Evolutionary conservation across 2,329 filamentous ascomycete species (phyloP).

Genomic region (Aspergillus fijiensis): DNA sequence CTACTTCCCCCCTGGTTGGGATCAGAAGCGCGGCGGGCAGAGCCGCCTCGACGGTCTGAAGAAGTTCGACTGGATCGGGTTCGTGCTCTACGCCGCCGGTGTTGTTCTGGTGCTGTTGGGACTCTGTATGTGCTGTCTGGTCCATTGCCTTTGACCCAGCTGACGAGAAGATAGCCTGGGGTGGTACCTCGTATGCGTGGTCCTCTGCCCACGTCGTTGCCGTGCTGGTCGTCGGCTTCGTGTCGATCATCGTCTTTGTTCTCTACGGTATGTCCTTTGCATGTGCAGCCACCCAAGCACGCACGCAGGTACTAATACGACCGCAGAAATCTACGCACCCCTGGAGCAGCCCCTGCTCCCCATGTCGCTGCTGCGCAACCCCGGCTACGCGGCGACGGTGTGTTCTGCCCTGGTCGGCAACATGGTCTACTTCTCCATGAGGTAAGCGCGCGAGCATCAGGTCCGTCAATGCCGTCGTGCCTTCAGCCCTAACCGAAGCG

Average conservation of each 20-base stretch:
- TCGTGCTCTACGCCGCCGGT: slow-evolving; percentile 45
- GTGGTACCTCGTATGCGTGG: slow-evolving; percentile 6
- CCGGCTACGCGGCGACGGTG: neutral
- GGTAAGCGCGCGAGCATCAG: neutral
- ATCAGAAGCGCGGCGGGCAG: slow-evolving; percentile 40
- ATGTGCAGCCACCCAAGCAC: neutral
- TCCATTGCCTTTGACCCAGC: no score
- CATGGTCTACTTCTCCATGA: slow-evolving; percentile 8
- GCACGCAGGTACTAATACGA: neutral
- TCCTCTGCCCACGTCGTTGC: slow-evolving; percentile 7
- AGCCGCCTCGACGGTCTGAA: slow-evolving; percentile 39
- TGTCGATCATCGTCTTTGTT: slow-evolving; percentile 1
- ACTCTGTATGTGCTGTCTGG: slow-evolving; percentile 28
- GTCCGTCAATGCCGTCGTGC: no score
- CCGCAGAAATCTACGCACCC: slow-evolving; percentile 3
- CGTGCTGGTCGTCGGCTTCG: slow-evolving; percentile 5
- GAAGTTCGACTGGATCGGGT: slow-evolving; percentile 50
- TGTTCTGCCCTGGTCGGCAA: slow-evolving; percentile 5
- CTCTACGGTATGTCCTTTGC: neutral
- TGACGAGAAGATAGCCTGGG: slow-evolving; percentile 3
- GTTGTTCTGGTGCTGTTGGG: slow-evolving; percentile 47
- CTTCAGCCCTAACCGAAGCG: neutral
- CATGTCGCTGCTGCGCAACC: slow-evolving; percentile 5
- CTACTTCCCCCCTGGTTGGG: slow-evolving; percentile 36
- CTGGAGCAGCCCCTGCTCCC: slow-evolving; percentile 1